phyloP scores from a whole-genome alignment of 2,329 filamentous ascomycete genomes.

The Amesomyces nigricolor region DNA sequence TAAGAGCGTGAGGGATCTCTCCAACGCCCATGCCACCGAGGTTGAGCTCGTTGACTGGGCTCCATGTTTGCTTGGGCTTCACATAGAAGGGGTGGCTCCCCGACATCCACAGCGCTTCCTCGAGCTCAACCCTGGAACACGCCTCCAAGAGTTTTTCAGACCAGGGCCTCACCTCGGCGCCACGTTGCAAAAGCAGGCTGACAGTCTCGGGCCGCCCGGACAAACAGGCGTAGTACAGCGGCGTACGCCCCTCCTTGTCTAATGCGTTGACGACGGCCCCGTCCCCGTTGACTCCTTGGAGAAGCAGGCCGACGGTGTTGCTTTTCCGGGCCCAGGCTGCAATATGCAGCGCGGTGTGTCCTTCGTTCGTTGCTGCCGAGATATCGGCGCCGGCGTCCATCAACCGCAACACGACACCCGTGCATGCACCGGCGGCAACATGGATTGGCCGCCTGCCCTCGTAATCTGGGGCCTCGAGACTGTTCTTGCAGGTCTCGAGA shows the following conservation, averaged over 20 bases:
- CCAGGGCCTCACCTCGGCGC: slow-evolving; percentile 17
- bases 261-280: neutral
- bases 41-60: no score
- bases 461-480: slow-evolving; percentile 2
- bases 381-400: slow-evolving; percentile 34
- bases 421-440: slow-evolving; percentile 18
- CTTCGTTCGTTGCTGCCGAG: slow-evolving; percentile 28
- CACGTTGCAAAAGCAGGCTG: slow-evolving; percentile 26
- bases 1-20: neutral
- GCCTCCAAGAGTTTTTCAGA: slow-evolving; percentile 19
- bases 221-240: slow-evolving; percentile 27
- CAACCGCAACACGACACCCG: slow-evolving; percentile 26
- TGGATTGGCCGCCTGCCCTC: slow-evolving; percentile 9
- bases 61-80: no score
- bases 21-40: no score
- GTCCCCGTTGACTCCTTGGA: slow-evolving; percentile 12
- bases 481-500: neutral
- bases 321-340: slow-evolving; percentile 31
- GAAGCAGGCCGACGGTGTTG: slow-evolving; percentile 33
- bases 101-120: neutral
- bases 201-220: slow-evolving; percentile 28
- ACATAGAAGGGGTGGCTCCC: no score
- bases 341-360: slow-evolving; percentile 37
- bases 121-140: neutral
- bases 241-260: slow-evolving; percentile 2